These are phyloP conservation scores for Debaryomycetaceae sp. DNA, from an alignment of 1,139 yeast genomes.

Conservation along the genomic window DNA sequence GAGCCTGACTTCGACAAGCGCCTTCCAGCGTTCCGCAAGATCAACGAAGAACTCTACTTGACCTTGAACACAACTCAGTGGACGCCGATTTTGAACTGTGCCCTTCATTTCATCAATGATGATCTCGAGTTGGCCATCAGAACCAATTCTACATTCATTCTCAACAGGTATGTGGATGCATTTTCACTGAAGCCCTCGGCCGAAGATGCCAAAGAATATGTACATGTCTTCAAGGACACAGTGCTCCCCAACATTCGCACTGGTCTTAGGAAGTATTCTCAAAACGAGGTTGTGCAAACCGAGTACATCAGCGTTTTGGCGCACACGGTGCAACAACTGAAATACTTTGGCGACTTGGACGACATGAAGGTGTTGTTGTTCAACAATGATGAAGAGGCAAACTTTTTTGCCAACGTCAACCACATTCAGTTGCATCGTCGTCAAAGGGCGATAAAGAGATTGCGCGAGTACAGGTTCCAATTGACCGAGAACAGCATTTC, in stretches of 20 bases:
- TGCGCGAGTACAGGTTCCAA: conserved; percentile 35
- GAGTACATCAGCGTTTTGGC: conserved; percentile 69
- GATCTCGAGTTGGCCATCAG: conserved; percentile 78
- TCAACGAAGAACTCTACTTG: conserved; percentile 54
- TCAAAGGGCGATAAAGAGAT: conserved; percentile 70
- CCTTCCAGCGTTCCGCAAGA: conserved; percentile 57
- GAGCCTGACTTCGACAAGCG: conserved; percentile 80
- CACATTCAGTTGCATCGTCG: conserved; percentile 88
- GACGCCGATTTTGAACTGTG: conserved; percentile 70
- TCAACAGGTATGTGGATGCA: conserved; percentile 65
- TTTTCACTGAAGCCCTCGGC: conserved; percentile 29
- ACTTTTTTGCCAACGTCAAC: conserved; percentile 73
- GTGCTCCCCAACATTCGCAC: conserved; percentile 63
- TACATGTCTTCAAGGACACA: conserved; percentile 47
- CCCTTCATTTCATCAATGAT: conserved; percentile 70
- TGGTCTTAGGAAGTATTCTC: conserved; percentile 58
- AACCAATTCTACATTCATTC: conserved; percentile 66
- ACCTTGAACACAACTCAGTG: conserved; percentile 57
- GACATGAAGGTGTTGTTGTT: conserved; percentile 66
- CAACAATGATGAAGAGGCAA: conserved; percentile 76
- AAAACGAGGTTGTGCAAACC: conserved; percentile 54
- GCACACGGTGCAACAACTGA: conserved; percentile 52
- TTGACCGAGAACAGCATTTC: conserved; percentile 61
- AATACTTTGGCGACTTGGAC: conserved; percentile 49
- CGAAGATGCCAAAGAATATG: conserved; percentile 32